Evolutionary conservation across 2,329 filamentous ascomycete species (phyloP), one percentile per base, ranked within the genome.

Genomic region (Incumbomyces delicatus): DNA sequence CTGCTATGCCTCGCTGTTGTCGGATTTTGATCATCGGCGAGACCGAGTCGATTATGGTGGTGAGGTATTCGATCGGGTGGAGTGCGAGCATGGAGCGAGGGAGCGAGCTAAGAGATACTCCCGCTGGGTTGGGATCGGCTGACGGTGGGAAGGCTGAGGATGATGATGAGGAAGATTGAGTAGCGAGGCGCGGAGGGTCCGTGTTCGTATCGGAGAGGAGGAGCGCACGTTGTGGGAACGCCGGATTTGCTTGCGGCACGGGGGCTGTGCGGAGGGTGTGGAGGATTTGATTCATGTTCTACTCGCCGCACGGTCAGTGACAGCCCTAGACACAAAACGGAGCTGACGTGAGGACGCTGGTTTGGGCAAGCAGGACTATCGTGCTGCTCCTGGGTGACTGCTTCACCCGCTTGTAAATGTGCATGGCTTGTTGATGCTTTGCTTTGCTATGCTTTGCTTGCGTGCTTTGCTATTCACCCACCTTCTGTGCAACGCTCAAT

Each of bases 21-120:
- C 81, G 78, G 60, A 98, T 81, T 55, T 84, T 83, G 60, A 98
- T 72, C 13, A 98, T 76, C 8, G 92, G 92, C 1, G 89, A 87
- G 18, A 98, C 83, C 8, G 87, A 94, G 73, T 98, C 92, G 59
- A 98, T 81, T 29, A 89, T 88, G 29, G 94, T 75, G 11, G 84
- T 87, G 40, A 98, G 81, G 70, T 96, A 98, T 46, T 86, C 77
- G 46, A 94, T 75, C 1, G 92, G 92, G 66, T 95, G 86, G 29
- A 95, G 78, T 2, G 92, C 88, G 8, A 98, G 82, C 58, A 90
- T 82, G 3, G 76, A 71, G 18, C 85, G 73, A 1, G 88, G 85
- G 1, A 89, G 87, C 30, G 90, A 71, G 27, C 92, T 77, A 13
- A 83, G 81, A 45, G 52, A 35, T 2, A 33, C 35, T n/a, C 36